Evolutionary conservation across 2,329 filamentous ascomycete genomes (phyloP), one percentile per base, ranked within the genome.

Genomic region (Penicillium thymicola): DNA sequence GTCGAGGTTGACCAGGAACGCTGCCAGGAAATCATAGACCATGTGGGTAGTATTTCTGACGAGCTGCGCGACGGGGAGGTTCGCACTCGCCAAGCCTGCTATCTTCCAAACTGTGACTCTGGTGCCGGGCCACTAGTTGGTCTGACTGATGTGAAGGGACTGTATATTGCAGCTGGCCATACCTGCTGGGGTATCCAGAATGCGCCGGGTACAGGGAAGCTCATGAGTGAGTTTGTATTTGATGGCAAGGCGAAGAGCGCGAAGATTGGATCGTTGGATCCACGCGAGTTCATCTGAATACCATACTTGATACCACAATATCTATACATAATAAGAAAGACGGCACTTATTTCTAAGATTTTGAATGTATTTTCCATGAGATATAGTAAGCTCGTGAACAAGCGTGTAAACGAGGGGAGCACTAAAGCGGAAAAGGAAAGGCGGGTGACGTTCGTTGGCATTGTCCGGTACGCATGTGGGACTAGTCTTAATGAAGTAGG

Each of bases 171-270:
- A 0, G 83, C 90, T 0, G 94, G 94, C 0, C 94, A 99, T 78
- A 96, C 92, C 1, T 97, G 93, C 76, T 99, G 94, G 94, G 94
- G 94, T 0, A 96, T 99, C 23, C 93, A 97, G 77, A 97, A 99
- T 76, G 91, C 87, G 0, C 92, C 93, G 1, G 94, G 83, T 1
- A 97, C 93, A 8, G 90, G 90, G 4, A 90, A 87, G 75, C 72
- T 93, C 38, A 88, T 94, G 78, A 88, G 88, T 37, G 89, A 93
- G 73, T 85, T 89, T 74, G 77, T 94, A 2, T 85, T 92, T 66
- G 89, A 92, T 53, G 89, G 89, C 0, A 75, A 78, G 58, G 83
- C 87, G 1, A 86, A 74, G 67, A 92, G 88, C 64, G 87, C 89
- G 5, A 81, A 86, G 59, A 80, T 92, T 30, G 77, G 78, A 1